Evolutionary conservation across 306 rosid species (phyloP), one percentile per base, ranked within the genome.

Genomic region (Urtica urens): DNA sequence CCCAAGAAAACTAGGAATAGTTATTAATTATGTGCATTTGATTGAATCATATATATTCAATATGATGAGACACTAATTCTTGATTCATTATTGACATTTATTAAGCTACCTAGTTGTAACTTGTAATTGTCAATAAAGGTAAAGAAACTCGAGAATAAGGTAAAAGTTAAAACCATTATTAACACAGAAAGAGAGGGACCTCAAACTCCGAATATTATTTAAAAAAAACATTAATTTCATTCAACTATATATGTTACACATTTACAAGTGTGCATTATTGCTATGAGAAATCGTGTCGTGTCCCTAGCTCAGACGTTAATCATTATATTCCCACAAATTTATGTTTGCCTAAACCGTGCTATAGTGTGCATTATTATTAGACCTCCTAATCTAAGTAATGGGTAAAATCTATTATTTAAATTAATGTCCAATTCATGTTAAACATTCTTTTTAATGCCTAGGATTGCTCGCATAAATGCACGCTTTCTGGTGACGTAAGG

Each of bases 331-430:
- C 60, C n/a, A n/a, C n/a, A n/a, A n/a, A n/a, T n/a, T n/a, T n/a
- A n/a, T n/a, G n/a, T n/a, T n/a, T n/a, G n/a, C n/a, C n/a, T 62
- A 40, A n/a, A 46, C 51, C 42, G 29, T 26, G 42, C 56, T 44
- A n/a, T n/a, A 38, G 73, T 37, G 65, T 46, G 56, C 59, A 60
- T 25, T n/a, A n/a, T n/a, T n/a, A n/a, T n/a, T 50, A 25, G 48
- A 19, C 49, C 24, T 53, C 57, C 35, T 56, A 63, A 67, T 57
- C 65, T 43, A 61, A 50, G 53, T 68, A 44, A 73, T 80, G 84
- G 83, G 79, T 60, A 39, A 56, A n/a, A 62, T 41, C 45, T 31
- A 26, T 49, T 40, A 16, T 62, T 53, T 31, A 59, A 43, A 17
- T 43, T 35, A 29, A 44, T 60, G 24, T 6, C 6, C 41, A 49